Evolutionary conservation across 2,329 filamentous ascomycete genomes (phyloP), one percentile per base, ranked within the genome.

Genomic region (Alternaria gansuensis): DNA sequence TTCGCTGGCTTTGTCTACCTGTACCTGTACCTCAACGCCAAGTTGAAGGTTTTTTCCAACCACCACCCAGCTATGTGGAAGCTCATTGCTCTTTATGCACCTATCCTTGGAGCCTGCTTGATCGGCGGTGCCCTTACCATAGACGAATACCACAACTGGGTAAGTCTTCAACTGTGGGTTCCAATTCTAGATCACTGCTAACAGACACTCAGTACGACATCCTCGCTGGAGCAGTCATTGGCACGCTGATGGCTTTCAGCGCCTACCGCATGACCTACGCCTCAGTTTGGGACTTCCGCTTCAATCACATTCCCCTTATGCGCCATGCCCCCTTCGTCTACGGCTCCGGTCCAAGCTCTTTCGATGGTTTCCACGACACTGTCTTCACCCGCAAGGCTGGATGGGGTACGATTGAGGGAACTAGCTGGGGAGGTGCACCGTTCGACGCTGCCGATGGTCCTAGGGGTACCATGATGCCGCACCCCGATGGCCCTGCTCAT

Each of bases 1-100:
- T 92, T 91, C 58, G 88, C 87, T 0, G 89, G 88, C 5, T 89
- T 91, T 66, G 82, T 90, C 23, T 92, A 85, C 71, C 78, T 92
- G 3, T 89, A 84, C 65, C 80, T 92, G 1, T 93, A 92, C 78
- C 84, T 93, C 43, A 92, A 92, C 75, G 90, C 88, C 46, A 92
- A 92, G 80, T 82, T 93, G 65, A 92, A 92, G 82, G 84, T 91
- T 55, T 91, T 88, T 67, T 80, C 85, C 63, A 89, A 91, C 80
- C 89, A 90, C 73, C 89, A 91, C 71, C 86, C 90, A 0, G 82
- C 87, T 11, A 87, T 91, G 83, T 92, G 89, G 90, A 92, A 92
- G 78, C 77, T 91, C 11, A 80, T 89, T 31, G 83, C 82, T 14
- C 79, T 87, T 24, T 90, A 89, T 68, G 82, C 85, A 0, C 90